These are phyloP conservation scores for Cryptococcus neoformans DNA, from an alignment of 1,284 basidiomycete genomes.

Conservation along the genomic window DNA sequence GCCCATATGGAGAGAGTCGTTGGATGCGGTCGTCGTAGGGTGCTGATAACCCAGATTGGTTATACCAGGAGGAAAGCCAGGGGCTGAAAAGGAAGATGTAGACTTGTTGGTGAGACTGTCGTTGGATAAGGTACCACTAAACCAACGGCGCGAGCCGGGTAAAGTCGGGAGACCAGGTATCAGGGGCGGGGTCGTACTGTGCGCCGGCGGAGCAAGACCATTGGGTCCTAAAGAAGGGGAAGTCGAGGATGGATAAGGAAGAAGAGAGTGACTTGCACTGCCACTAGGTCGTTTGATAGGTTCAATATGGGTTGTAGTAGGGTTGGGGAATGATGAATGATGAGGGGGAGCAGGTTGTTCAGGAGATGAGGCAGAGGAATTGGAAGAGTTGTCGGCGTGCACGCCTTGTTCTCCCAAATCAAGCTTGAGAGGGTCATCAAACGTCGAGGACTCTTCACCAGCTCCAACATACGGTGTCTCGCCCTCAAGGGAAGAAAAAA, in stretches of 20 bases:
- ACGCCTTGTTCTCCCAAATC: slow-evolving; percentile 4
- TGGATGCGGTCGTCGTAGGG: slow-evolving; percentile 28
- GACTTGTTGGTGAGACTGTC: slow-evolving; percentile 24
- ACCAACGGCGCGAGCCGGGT: slow-evolving; percentile 37
- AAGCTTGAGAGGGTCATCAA: slow-evolving; percentile 19
- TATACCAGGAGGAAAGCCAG: neutral
- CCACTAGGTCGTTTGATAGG: neutral
- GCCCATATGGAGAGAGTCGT: slow-evolving; percentile 32
- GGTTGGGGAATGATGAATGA: too few species aligned
- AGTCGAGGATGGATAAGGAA: neutral
- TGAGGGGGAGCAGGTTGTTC: neutral
- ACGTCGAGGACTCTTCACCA: slow-evolving; percentile 5
- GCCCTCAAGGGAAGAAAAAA: slow-evolving; percentile 49
- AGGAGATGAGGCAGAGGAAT: slow-evolving; percentile 2
- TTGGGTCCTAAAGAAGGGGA: neutral
- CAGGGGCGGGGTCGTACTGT: slow-evolving; percentile 5
- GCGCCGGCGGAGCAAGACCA: neutral
- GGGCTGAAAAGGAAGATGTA: neutral
- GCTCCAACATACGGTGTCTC: slow-evolving; percentile 39
- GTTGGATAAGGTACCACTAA: slow-evolving; percentile 29
- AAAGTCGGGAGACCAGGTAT: slow-evolving; percentile 18
- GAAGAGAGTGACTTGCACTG: neutral
- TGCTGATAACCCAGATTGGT: slow-evolving; percentile 16
- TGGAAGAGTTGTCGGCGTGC: too few species aligned
- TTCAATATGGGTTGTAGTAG: too few species aligned